These are phyloP conservation scores for Vigna trinervia DNA, from an alignment of 306 rosid genomes.

Conservation along the genomic window DNA sequence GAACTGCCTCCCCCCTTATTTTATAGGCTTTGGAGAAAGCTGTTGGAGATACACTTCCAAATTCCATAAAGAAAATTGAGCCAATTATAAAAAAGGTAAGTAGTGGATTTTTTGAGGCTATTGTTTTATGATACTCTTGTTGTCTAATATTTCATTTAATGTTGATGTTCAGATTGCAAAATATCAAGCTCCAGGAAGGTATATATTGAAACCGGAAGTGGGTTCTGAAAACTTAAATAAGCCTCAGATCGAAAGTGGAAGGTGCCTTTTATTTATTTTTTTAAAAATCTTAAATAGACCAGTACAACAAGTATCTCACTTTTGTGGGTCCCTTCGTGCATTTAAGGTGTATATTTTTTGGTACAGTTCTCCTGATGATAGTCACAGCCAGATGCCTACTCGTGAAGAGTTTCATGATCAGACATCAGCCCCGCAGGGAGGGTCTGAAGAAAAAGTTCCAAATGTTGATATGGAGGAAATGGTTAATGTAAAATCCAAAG, in stretches of 20 bases:
- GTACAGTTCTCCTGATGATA: constrained; percentile 84
- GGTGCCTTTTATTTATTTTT: constrained; percentile 59
- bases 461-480: constrained; percentile 59
- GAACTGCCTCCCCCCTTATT: constrained; percentile 33
- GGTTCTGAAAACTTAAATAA: constrained; percentile 73
- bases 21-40: constrained; percentile 86
- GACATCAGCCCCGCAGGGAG: constrained; percentile 57
- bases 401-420: constrained; percentile 66
- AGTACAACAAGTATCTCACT: constrained; percentile 11
- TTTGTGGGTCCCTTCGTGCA: constrained; percentile 36
- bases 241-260: constrained; percentile 73
- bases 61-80: constrained; percentile 71
- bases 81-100: constrained; percentile 82
- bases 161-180: constrained; percentile 78
- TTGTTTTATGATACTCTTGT: constrained; percentile 40
- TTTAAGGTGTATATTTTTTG: constrained; percentile 26
- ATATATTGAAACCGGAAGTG: constrained; percentile 67
- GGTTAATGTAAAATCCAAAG: constrained; percentile 51
- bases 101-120: constrained; percentile 34
- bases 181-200: constrained; percentile 80
- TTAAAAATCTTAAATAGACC: background rate
- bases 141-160: constrained; percentile 52
- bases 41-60: constrained; percentile 75
- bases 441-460: constrained; percentile 61
- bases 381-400: constrained; percentile 57